Evolutionary conservation across 2,329 filamentous ascomycete species (phyloP).

Genomic region (Truncatella angustata): DNA sequence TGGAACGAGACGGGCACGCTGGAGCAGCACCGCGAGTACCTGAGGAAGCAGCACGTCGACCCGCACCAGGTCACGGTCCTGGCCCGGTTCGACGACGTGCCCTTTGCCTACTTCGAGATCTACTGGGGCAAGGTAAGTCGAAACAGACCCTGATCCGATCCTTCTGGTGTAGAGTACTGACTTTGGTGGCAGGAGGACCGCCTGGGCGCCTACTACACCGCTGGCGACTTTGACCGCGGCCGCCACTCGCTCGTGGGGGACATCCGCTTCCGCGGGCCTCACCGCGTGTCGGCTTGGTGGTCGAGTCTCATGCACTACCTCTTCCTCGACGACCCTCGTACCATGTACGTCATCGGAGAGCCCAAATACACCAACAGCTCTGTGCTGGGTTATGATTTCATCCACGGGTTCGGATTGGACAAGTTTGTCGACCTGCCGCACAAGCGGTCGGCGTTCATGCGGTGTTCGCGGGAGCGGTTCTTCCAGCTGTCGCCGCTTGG

Average conservation of each 20-base stretch:
- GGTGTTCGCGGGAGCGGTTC: slow-evolving; percentile 65
- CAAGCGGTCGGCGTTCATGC: slow-evolving; percentile 67
- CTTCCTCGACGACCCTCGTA: slow-evolving; percentile 60
- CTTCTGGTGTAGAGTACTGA: too few species aligned
- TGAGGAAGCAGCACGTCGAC: slow-evolving; percentile 66
- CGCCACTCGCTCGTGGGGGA: slow-evolving; percentile 59
- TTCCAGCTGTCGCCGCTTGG: slow-evolving; percentile 64
- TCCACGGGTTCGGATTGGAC: slow-evolving; percentile 69
- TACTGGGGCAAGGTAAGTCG: slow-evolving; percentile 69
- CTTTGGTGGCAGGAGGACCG: slow-evolving; percentile 46
- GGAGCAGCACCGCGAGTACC: slow-evolving; percentile 71
- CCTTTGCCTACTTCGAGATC: slow-evolving; percentile 77
- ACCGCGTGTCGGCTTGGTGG: slow-evolving; percentile 62
- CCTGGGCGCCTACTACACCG: slow-evolving; percentile 54
- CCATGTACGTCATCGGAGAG: slow-evolving; percentile 61
- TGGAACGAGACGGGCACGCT: slow-evolving; percentile 79
- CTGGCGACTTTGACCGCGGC: slow-evolving; percentile 56
- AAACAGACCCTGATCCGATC: too few species aligned
- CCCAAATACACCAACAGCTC: slow-evolving; percentile 69
- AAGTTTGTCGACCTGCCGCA: slow-evolving; percentile 72
- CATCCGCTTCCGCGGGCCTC: slow-evolving; percentile 57
- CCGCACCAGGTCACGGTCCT: slow-evolving; percentile 70
- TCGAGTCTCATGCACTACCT: slow-evolving; percentile 61
- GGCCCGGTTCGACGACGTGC: slow-evolving; percentile 67
- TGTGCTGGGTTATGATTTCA: slow-evolving; percentile 72